Evolutionary conservation across 441 rosid genomes (phyloP).

Genomic region (Breynia disticha): DNA sequence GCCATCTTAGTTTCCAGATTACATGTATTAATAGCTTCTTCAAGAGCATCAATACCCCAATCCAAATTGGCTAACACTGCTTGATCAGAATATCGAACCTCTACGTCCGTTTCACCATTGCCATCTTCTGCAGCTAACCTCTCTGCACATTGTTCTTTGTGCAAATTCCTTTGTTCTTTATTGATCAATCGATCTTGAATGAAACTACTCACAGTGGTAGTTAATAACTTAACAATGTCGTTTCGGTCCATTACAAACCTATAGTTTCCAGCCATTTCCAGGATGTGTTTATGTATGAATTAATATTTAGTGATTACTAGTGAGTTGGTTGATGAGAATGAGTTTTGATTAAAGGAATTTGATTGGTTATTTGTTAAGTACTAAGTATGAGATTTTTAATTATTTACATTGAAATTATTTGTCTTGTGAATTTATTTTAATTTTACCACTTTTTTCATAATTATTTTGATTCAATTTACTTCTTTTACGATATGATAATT

Average conservation of each 20-base stretch:
- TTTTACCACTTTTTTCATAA: too few species aligned
- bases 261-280: constrained; percentile 30
- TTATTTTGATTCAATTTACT: too few species aligned
- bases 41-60: constrained; percentile 71
- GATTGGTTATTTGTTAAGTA: too few species aligned
- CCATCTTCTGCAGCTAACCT: constrained; percentile 57
- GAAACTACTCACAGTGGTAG: constrained; percentile 35
- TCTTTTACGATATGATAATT: too few species aligned
- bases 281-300: too few species aligned
- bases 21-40: constrained; percentile 56
- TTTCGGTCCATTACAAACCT: constrained; percentile 39
- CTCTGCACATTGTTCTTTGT: constrained; percentile 61
- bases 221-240: constrained; percentile 29
- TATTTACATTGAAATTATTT: too few species aligned
- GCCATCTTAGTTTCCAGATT: constrained; percentile 55
- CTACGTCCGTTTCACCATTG: constrained; percentile 19
- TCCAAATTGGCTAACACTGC: constrained; percentile 60
- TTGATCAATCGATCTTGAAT: constrained; percentile 32
- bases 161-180: constrained; percentile 37
- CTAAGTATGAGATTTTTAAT: too few species aligned
- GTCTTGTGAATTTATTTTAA: too few species aligned
- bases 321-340: too few species aligned
- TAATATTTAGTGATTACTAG: too few species aligned
- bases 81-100: constrained; percentile 60
- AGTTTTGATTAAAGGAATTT: too few species aligned